Evolutionary conservation across 768 basidiomycete species (phyloP), one percentile per base, ranked within the genome.

Genomic region (Tricholoma flavovirens): DNA sequence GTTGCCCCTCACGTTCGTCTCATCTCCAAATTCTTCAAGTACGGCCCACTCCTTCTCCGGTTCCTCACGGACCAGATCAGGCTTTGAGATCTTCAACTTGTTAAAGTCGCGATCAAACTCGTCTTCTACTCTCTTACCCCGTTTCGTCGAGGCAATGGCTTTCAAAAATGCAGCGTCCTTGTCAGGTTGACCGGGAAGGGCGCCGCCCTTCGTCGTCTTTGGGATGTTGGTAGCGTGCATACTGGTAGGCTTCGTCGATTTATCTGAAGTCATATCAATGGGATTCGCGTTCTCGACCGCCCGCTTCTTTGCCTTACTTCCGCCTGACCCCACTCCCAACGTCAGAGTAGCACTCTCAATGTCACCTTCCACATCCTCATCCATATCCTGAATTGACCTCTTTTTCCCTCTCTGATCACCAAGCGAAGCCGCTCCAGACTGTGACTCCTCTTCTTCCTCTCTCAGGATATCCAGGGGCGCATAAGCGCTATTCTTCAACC

Each of bases 41-140:
- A 84, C 66, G 2, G 73, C 76, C 85, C 84, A 87, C 46, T 79
- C 76, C 42, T 78, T 69, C 45, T 79, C 79, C 30, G 71, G 71
- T 17, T 82, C 78, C 24, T 77, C 76, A 3, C 64, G 69, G 54
- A 70, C 72, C 51, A 83, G 59, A 50, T 82, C 81, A 2, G 87
- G 84, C 63, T 82, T 86, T 5, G 83, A 78, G 45, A 91, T 87
- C 61, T 81, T 83, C 55, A 91, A 72, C 43, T 85, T 82, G 65
- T 90, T 89, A 64, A 92, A 92, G 56, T 91, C 89, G 15, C 85
- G 78, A 69, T 92, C 89, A 57, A 88, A 88, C 4, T 75, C 74
- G 62, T 88, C 86, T 64, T 88, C 87, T 2, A 70, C 60, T 63
- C 78, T 84, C 73, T 85, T 88, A 1, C 83, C 85, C 17, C 78